Evolutionary conservation across 768 basidiomycete species (phyloP), one percentile per base, ranked within the genome.

Genomic region (Cubamyces lactineus): DNA sequence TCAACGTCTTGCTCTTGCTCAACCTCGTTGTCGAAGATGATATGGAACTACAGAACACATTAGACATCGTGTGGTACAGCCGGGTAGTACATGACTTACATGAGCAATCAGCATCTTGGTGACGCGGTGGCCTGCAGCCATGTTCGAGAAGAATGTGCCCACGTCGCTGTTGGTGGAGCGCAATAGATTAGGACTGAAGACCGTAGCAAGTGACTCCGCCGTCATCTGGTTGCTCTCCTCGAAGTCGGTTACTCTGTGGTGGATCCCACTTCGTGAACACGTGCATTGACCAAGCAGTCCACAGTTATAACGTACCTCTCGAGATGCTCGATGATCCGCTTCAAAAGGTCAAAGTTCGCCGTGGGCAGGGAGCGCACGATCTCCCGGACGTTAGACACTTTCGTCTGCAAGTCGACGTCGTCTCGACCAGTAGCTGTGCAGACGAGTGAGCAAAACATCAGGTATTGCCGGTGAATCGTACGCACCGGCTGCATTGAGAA

Each of bases 181-280:
- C 53, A 92, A 71, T 49, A 93, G 74, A 70, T 91, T 92, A 6
- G 90, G 91, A 63, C 90, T 90, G 74, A 94, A 93, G 17, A 94
- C 91, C 54, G 93, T 92, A 0, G 93, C 88, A 3, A 95, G 79
- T 7, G 89, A 86, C 66, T 93, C 88, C 1, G 91, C 86, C 1
- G 89, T 91, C 93, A 95, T 95, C 62, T 94, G 92, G 67, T 94
- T 95, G 51, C 86, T 82, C 60, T 94, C 92, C 71, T 94, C 92
- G 73, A 82, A 91, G 70, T 94, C 91, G 4, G 91, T 91, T n/a
- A 94, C 89, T 70, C 91, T 91, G 69, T 5, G 48, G 38, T 28
- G 30, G 13, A 41, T 30, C n/a, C 19, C 2, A 12, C 2, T 54
- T 61, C 19, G 62, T 54, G 23, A 30, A 16, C 26, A 12, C 34